Evolutionary conservation across 2,329 filamentous ascomycete genomes (phyloP), one percentile per base, ranked within the genome.

Genomic region (Ramularia endophylla): DNA sequence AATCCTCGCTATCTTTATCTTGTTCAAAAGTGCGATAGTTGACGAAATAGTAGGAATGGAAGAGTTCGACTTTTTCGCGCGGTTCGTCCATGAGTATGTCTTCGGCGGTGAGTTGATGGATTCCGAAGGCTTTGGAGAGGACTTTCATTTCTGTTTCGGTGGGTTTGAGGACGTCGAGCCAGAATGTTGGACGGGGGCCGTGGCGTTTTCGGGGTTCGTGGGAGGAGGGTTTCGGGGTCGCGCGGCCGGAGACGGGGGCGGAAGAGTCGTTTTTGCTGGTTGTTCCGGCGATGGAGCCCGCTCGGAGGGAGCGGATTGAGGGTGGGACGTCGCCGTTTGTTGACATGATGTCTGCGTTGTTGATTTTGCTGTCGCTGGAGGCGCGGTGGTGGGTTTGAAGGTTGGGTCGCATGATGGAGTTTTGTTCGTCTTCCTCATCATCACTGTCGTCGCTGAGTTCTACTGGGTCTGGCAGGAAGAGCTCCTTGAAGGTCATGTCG

Each of bases 21-120:
- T 97, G 92, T 61, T 98, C 92, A 59, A 98, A 98, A 0, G 88
- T 94, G 12, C 92, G 85, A 64, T 98, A 98, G 63, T 95, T 97
- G 67, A 98, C 87, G 58, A 98, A 95, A 65, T 98, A 98, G 68
- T 98, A 98, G 62, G 94, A 85, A 25, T 87, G 83, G 72, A 98
- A 98, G 1, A 98, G 74, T 63, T 98, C 92, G 1, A 98, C 92
- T 67, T 98, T 98, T 61, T 98, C 92, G 16, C 92, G 89, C 29
- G 89, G 86, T 68, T 98, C 92, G 63, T 97, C 87, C 71, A 95
- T 83, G 76, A 97, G 83, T 56, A 98, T 95, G 61, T 98, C 92
- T 64, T 98, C 92, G 2, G 87, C 83, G 0, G 92, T 98, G 44
- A 98, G 70, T 0, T 92, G 89, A 66, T 98, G 92, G 46, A 98